phyloP scores from a whole-genome alignment of 1,284 basidiomycete species.

The Sanghuangporus weigelae region DNA sequence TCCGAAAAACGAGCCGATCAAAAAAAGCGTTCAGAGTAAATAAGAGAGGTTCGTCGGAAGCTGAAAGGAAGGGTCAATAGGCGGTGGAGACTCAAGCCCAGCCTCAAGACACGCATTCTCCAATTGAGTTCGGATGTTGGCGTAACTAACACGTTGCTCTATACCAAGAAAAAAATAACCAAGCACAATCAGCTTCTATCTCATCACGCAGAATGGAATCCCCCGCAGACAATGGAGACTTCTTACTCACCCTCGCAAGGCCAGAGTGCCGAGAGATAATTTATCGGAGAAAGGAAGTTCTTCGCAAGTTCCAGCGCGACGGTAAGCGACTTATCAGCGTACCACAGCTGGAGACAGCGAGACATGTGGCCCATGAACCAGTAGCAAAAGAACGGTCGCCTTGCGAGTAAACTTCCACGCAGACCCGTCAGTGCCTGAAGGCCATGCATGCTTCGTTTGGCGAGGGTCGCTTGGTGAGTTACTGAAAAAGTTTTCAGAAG shows the following conservation, averaged over 20 bases:
- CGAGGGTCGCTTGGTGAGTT: conserved; percentile 55
- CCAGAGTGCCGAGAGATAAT: conserved; percentile 63
- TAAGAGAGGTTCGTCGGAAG: not conserved
- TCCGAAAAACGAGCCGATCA: not conserved
- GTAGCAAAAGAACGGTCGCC: conserved; percentile 65
- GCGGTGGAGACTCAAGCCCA: conserved; percentile 10
- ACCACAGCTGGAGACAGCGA: conserved; percentile 48
- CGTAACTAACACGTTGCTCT: conserved; percentile 15
- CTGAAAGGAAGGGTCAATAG: conserved; percentile 10
- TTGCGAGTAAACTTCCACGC: conserved; percentile 43
- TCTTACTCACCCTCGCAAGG: conserved; percentile 52
- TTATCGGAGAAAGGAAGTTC: conserved; percentile 53
- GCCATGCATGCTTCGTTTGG: conserved; percentile 53
- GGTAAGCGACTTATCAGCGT: conserved; percentile 51
- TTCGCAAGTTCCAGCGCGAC: conserved; percentile 63
- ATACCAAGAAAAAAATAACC: not conserved
- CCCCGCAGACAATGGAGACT: not conserved
- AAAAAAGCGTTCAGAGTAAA: not conserved
- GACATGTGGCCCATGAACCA: conserved; percentile 75
- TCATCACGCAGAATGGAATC: not conserved
- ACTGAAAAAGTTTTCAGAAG: conserved; percentile 35
- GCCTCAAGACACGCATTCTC: conserved; percentile 8
- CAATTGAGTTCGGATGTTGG: conserved; percentile 3
- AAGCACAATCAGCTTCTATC: not conserved
- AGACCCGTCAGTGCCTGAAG: conserved; percentile 61